phyloP scores from a whole-genome alignment of 805 yeast species.

The Teunomyces panamensis region DNA sequence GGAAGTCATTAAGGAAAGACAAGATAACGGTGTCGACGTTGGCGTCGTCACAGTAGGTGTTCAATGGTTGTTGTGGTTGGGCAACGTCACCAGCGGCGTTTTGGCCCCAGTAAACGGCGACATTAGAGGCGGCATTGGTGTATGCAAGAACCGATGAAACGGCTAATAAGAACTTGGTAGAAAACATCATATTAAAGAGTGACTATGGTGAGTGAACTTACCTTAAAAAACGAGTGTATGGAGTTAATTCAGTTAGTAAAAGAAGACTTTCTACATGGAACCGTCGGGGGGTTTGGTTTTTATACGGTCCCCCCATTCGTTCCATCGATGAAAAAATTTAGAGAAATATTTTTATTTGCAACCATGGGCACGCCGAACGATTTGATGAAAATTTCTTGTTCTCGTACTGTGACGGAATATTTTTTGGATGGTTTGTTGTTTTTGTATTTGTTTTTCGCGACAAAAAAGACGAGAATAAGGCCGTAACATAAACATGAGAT shows the following conservation, averaged over 20 bases:
- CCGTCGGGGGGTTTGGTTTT: not conserved
- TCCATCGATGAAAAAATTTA: too few relatives aligned
- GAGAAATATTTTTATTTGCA: not conserved
- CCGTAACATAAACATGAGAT: too few relatives aligned
- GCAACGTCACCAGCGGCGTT: conserved; percentile 45
- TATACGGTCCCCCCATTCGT: too few relatives aligned
- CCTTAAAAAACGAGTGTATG: not conserved
- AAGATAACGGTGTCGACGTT: conserved; percentile 70
- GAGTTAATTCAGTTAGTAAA: not conserved
- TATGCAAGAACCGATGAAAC: conserved; percentile 2
- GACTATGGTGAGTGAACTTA: conserved; percentile 1
- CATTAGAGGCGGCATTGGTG: conserved; percentile 31
- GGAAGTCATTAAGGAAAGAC: conserved; percentile 67
- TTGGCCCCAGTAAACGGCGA: conserved; percentile 91
- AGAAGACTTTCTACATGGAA: not conserved
- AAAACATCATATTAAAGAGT: not conserved
- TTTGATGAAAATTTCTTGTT: too few relatives aligned
- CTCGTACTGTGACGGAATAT: too few relatives aligned
- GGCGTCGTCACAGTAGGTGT: conserved; percentile 60
- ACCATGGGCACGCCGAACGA: too few relatives aligned
- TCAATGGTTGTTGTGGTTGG: conserved; percentile 33
- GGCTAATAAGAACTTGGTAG: conserved; percentile 2
- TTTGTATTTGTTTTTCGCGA: too few relatives aligned
- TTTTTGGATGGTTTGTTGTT: too few relatives aligned
- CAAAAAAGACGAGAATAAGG: too few relatives aligned